These are phyloP conservation scores for Trifolium dubium DNA, from an alignment of 306 rosid genomes.

Conservation along the genomic window DNA sequence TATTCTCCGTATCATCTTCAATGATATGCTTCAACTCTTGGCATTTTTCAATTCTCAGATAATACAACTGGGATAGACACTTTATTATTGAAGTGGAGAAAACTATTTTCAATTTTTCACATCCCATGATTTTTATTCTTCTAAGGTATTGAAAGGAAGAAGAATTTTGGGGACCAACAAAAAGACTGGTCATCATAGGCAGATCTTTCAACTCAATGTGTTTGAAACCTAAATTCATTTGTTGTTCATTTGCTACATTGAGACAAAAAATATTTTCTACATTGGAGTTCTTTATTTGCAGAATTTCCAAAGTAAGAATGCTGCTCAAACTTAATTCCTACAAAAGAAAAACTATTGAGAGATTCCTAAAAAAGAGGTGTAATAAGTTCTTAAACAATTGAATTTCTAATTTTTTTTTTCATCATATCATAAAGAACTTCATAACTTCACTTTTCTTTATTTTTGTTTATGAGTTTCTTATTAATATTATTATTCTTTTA, in stretches of 20 bases:
- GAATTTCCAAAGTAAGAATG: too few species aligned
- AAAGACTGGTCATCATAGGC: background rate
- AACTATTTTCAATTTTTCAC: background rate
- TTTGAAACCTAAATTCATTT: background rate
- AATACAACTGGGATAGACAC: background rate
- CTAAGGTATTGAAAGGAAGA: background rate
- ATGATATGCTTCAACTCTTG: slow-evolving; percentile 2
- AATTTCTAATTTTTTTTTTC: too few species aligned
- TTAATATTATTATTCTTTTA: too few species aligned
- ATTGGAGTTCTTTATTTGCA: too few species aligned
- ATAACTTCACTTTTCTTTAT: too few species aligned
- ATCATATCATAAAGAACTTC: too few species aligned
- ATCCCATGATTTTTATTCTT: background rate
- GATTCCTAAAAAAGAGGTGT: too few species aligned
- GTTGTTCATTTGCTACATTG: background rate
- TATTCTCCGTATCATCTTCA: slow-evolving; percentile 11
- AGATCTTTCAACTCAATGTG: background rate
- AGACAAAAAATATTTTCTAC: background rate
- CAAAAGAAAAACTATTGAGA: too few species aligned
- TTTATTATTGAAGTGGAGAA: background rate
- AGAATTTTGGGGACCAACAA: background rate
- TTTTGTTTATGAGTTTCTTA: too few species aligned
- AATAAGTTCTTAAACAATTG: too few species aligned
- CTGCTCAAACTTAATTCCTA: too few species aligned
- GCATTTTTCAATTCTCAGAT: background rate